phyloP scores from a whole-genome alignment of 345 rosid species.

The Eucalyptus melliodora region DNA sequence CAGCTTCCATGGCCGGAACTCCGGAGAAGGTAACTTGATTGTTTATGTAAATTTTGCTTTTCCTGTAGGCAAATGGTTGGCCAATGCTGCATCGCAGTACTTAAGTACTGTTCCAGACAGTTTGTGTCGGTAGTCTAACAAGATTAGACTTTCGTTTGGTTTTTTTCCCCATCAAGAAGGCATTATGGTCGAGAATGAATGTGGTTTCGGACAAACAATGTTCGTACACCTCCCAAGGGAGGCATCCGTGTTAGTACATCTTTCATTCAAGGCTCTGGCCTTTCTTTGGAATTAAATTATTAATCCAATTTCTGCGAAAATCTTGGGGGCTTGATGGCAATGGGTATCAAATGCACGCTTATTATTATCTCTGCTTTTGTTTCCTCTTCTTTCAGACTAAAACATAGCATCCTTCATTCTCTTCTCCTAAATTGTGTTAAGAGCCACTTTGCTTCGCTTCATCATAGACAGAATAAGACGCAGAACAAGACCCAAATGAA shows the following conservation, averaged over 20 bases:
- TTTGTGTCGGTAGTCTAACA: not conserved
- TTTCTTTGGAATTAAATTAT: not conserved
- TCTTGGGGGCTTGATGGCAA: not conserved
- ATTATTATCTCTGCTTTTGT: not conserved
- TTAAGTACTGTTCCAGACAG: not conserved
- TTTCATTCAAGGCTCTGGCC: not conserved
- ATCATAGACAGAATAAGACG: not conserved
- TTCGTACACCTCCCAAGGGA: not conserved
- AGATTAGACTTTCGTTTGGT: not conserved
- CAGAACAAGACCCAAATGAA: not conserved
- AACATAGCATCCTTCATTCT: not conserved
- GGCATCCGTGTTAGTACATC: not conserved
- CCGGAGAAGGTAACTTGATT: slow-evolving; percentile 44
- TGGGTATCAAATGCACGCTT: not conserved
- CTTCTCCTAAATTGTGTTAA: not conserved
- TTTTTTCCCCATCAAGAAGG: not conserved
- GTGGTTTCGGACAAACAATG: not conserved
- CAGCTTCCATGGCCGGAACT: slow-evolving; percentile 70
- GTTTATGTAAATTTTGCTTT: not conserved
- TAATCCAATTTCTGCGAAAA: not conserved
- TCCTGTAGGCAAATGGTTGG: not conserved
- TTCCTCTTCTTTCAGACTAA: not conserved
- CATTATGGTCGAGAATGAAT: not conserved
- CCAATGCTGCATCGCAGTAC: not conserved
- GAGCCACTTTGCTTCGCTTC: not conserved